These are phyloP conservation scores for Amanita phalloides DNA, from an alignment of 768 basidiomycete species.

Conservation along the genomic window DNA sequence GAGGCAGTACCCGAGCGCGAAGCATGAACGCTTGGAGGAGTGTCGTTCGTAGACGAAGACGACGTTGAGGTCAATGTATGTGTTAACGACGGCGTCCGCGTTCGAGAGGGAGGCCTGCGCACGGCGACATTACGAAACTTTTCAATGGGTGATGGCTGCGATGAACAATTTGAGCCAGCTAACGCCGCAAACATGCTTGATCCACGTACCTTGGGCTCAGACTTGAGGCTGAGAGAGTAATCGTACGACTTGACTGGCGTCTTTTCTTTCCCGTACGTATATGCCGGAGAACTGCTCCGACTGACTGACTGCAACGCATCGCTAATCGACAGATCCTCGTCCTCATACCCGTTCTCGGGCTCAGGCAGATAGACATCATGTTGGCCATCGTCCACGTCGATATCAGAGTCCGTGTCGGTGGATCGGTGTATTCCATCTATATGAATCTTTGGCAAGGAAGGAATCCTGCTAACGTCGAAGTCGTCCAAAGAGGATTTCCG, in stretches of 20 bases:
- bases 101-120: conserved; percentile 37
- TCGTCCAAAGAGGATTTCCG: conserved; percentile 30
- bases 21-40: conserved; percentile 43
- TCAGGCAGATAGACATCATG: conserved; percentile 44
- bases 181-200: neutral
- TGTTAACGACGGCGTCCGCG: conserved; percentile 59
- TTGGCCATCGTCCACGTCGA: conserved; percentile 33
- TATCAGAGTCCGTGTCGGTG: conserved; percentile 19
- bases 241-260: conserved; percentile 46
- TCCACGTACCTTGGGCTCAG: conserved; percentile 46
- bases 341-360: conserved; percentile 30
- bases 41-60: conserved; percentile 54
- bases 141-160: conserved; percentile 48
- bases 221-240: conserved; percentile 47
- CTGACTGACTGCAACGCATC: conserved; percentile 50
- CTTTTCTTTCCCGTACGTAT: conserved; percentile 24
- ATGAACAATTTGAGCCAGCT: neutral
- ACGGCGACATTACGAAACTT: conserved; percentile 55
- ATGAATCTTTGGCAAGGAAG: conserved; percentile 36
- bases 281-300: conserved; percentile 40
- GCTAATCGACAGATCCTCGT: conserved; percentile 38
- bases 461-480: conserved; percentile 51
- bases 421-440: conserved; percentile 16
- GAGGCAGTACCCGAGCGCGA: conserved; percentile 30
- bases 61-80: conserved; percentile 47